These are phyloP conservation scores for Onygenales sp. DNA, from an alignment of 2,329 filamentous ascomycete genomes.

Conservation along the genomic window DNA sequence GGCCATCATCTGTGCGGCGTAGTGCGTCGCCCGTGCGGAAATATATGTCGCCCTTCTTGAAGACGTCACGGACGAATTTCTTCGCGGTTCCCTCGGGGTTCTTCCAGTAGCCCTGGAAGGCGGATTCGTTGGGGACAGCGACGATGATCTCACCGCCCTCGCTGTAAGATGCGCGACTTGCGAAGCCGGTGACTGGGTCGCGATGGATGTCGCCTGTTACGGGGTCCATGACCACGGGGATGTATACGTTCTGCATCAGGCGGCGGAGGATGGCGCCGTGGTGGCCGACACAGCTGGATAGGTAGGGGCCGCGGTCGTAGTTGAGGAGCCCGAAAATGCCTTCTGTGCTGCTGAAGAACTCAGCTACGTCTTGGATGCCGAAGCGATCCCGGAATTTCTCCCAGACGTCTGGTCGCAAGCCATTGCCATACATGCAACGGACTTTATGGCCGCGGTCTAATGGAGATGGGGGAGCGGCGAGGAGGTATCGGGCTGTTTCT, in stretches of 20 bases:
- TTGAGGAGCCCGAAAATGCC: slow-evolving; percentile 57
- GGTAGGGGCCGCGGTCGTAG: slow-evolving; percentile 51
- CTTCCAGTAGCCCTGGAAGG: slow-evolving; percentile 62
- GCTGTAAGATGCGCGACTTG: slow-evolving; percentile 51
- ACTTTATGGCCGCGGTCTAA: slow-evolving; percentile 37
- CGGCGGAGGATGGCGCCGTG: slow-evolving; percentile 55
- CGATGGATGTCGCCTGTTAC: slow-evolving; percentile 58
- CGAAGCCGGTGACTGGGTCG: slow-evolving; percentile 60
- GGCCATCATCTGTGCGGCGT: slow-evolving; percentile 50
- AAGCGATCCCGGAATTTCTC: slow-evolving; percentile 41
- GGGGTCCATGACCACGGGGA: slow-evolving; percentile 61
- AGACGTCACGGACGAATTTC: slow-evolving; percentile 57
- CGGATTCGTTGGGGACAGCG: slow-evolving; percentile 45
- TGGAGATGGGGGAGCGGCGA: slow-evolving; percentile 50
- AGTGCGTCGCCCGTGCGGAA: slow-evolving; percentile 62
- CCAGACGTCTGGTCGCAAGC: slow-evolving; percentile 56
- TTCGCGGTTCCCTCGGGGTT: slow-evolving; percentile 57
- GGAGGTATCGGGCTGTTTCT: slow-evolving; percentile 64
- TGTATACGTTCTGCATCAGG: slow-evolving; percentile 43
- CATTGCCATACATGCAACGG: slow-evolving; percentile 40
- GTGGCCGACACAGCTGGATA: slow-evolving; percentile 57
- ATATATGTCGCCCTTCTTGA: slow-evolving; percentile 57
- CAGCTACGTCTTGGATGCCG: slow-evolving; percentile 45
- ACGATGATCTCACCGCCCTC: slow-evolving; percentile 69
- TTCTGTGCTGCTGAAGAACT: slow-evolving; percentile 74